phyloP scores from a whole-genome alignment of 208 protist species.

The Sergeia podlipaevii region DNA sequence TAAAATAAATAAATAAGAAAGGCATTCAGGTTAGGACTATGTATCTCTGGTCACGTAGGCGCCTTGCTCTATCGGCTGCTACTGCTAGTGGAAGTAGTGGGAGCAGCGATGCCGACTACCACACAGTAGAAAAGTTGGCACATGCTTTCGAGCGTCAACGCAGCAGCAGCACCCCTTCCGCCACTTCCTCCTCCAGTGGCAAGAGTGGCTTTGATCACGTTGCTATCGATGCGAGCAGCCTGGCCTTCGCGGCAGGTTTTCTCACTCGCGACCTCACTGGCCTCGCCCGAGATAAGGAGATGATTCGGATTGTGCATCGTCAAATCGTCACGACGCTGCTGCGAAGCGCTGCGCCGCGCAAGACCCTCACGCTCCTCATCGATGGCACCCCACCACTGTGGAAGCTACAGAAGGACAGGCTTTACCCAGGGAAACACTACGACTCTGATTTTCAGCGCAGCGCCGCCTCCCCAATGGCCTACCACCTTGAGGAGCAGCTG shows the following conservation, averaged over 20 bases:
- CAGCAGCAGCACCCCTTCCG: too few species aligned
- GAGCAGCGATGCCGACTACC: constrained; percentile 34
- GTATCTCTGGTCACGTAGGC: too few species aligned
- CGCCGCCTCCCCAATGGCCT: constrained; percentile 64
- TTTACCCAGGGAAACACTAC: constrained; percentile 53
- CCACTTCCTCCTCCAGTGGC: constrained; percentile 32
- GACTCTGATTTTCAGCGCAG: constrained; percentile 64
- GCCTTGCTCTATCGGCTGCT: too few species aligned
- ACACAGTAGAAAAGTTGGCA: constrained; percentile 27
- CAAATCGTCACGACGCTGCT: constrained; percentile 51
- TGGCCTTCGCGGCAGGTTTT: constrained; percentile 34
- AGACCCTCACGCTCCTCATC: constrained; percentile 61
- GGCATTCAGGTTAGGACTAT: background rate
- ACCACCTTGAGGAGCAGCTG: constrained; percentile 63
- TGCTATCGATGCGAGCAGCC: constrained; percentile 45
- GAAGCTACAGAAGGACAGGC: constrained; percentile 54
- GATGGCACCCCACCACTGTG: constrained; percentile 73
- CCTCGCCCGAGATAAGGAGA: constrained; percentile 56
- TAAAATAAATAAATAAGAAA: constrained; percentile 2
- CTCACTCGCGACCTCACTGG: constrained; percentile 62
- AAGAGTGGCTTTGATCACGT: constrained; percentile 55
- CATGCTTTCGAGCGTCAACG: too few species aligned
- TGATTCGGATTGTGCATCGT: constrained; percentile 46
- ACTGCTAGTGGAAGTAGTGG: too few species aligned
- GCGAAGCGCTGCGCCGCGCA: constrained; percentile 47